Base-by-base conservation (phyloP, 2,329 filamentous ascomycete species). In the Pyricularia grisea region DNA sequence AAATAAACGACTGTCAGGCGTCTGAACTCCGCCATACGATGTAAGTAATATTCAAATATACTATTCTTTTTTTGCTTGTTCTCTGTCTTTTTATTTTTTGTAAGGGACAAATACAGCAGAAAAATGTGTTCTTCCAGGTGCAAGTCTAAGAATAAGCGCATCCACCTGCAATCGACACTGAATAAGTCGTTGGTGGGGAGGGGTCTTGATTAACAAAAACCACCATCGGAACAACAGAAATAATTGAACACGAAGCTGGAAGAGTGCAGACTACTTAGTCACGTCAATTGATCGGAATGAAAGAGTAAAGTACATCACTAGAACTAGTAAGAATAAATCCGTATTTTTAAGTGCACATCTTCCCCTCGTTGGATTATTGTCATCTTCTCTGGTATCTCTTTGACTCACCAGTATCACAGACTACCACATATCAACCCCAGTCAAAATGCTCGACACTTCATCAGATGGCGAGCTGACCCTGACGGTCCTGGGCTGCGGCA, bases 401-500 rank as follows among this genome's bases (percentile, higher is more conserved):
- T n/a, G 10, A 25, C n/a, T 65, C 63, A 36, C 42, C 20, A 36
- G 20, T 20, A 33, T 23, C 30, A 42, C 30, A 20, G 30, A 66
- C 64, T 4, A 14, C 60, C 60, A 27, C 23, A 2, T 61, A 20
- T 14, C 28, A 14, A 14, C 20, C 12, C 7, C 31, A 61, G 12
- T 27, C 55, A 64, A 50, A 17, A 68, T 68, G 67, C 31, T 33
- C 3, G 58, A 68, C 31, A 68, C 67, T 5, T 12, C 60, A 28
- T 23, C 67, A 36, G 55, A 60, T 25, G n/a, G 20, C 33, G 67
- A 68, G 73, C 85, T 93, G 72, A 94, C 91, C 72, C 84, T 96
- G 81, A 87, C 92, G 71, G 87, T 95, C 71, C 84, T 97, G 70
- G 93, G 93, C 74, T 95, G 92, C 79, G 92, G 92, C 72, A 94